Evolutionary conservation across 2,329 filamentous ascomycete genomes (phyloP).

Genomic region (Xylariaceae sp.): DNA sequence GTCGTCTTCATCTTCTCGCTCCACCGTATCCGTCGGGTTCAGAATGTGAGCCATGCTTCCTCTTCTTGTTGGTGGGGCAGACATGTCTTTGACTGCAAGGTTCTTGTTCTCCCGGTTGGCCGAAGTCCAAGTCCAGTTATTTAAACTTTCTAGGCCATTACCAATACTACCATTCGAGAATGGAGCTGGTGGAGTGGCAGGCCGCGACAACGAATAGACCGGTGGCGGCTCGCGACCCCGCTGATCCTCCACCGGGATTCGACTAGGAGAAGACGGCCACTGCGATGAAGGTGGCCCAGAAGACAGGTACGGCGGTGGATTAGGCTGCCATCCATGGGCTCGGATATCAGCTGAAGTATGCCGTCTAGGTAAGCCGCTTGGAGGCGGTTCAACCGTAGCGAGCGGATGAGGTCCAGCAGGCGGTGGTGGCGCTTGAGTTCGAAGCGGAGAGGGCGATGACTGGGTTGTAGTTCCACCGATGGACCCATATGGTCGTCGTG

Average conservation of each 20-base stretch:
- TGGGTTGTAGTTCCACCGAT: slow-evolving; percentile 70
- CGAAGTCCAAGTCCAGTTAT: slow-evolving; percentile 58
- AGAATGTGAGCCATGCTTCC: slow-evolving; percentile 66
- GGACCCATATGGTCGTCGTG: slow-evolving; percentile 81
- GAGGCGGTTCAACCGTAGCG: slow-evolving; percentile 63
- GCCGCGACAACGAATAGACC: slow-evolving; percentile 59
- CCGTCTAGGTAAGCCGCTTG: slow-evolving; percentile 73
- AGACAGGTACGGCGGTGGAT: slow-evolving; percentile 65
- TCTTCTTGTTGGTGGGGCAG: slow-evolving; percentile 57
- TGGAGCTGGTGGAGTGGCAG: slow-evolving; percentile 56
- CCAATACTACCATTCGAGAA: slow-evolving; percentile 53
- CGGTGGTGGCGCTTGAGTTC: slow-evolving; percentile 66
- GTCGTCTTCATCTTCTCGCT: slow-evolving; percentile 60
- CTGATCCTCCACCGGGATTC: slow-evolving; percentile 54
- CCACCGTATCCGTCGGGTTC: slow-evolving; percentile 61
- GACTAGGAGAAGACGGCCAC: slow-evolving; percentile 59
- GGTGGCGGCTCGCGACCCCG: slow-evolving; percentile 59
- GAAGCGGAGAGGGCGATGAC: slow-evolving; percentile 73
- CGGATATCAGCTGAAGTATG: slow-evolving; percentile 97
- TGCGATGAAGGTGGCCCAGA: slow-evolving; percentile 57
- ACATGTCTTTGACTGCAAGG: slow-evolving; percentile 56
- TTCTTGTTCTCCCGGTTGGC: slow-evolving; percentile 55
- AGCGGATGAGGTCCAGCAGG: slow-evolving; percentile 64
- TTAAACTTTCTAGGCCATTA: slow-evolving; percentile 52
- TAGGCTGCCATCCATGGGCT: slow-evolving; percentile 75